Conservation (phyloP, 306 rosid genomes). For the Hylodesmum podocarpum region DNA sequence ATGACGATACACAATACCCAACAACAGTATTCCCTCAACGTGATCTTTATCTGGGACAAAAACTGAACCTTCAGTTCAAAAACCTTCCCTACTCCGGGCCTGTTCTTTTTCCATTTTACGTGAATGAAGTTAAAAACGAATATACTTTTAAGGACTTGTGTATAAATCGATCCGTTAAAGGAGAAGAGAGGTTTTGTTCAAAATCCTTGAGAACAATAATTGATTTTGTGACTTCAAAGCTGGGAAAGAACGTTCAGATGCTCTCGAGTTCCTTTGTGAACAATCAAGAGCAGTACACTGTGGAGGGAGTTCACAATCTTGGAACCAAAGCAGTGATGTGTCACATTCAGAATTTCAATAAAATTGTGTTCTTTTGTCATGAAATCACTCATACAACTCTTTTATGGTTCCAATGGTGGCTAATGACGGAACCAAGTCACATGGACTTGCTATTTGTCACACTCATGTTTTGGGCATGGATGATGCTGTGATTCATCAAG, state of each 20-base stretch:
- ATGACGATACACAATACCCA: neutral
- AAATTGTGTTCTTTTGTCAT: constrained; percentile 61
- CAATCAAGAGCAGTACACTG: constrained; percentile 31
- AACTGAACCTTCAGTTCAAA: no score
- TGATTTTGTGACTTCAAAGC: constrained; percentile 34
- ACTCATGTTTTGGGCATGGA: neutral
- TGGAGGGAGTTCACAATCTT: constrained; percentile 36
- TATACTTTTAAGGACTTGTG: constrained; percentile 10
- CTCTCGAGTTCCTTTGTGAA: constrained; percentile 49
- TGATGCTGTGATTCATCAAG: neutral
- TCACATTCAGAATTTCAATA: constrained; percentile 46
- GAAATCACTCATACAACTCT: constrained; percentile 16
- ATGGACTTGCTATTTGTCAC: constrained; percentile 56
- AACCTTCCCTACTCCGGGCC: no score
- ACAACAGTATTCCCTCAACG: neutral
- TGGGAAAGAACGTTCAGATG: constrained; percentile 41
- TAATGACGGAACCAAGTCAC: constrained; percentile 47
- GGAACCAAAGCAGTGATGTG: constrained; percentile 49
- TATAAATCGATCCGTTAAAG: neutral
- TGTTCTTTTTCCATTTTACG: no score
- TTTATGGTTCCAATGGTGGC: constrained; percentile 42
- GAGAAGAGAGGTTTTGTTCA: constrained; percentile 15
- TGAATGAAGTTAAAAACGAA: neutral
- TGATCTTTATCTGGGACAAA: neutral
- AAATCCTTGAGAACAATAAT: constrained; percentile 41